These are phyloP conservation scores for Mortierella polycephala DNA, from an alignment of 371 early-diverging fungal species.

Conservation along the genomic window DNA sequence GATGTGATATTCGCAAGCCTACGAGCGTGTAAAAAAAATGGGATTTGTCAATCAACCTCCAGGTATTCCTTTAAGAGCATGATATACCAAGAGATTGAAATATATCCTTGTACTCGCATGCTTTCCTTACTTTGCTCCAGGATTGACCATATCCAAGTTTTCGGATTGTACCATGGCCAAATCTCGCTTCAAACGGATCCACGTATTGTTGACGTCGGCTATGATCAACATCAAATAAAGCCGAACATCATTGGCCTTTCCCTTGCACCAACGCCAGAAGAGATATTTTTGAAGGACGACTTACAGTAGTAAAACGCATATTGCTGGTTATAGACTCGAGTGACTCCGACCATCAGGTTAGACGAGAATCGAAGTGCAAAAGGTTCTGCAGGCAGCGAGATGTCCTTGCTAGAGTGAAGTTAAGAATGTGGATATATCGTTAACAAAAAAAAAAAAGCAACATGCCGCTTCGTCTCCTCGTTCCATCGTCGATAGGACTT, in stretches of 20 bases:
- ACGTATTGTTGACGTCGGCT: slow-evolving; percentile 52
- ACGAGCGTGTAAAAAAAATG: not conserved
- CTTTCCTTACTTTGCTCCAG: slow-evolving; percentile 28
- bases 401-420: slow-evolving; percentile 42
- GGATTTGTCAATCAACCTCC: not conserved
- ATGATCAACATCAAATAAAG: not conserved
- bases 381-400: slow-evolving; percentile 61
- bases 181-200: slow-evolving; percentile 42
- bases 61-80: not conserved
- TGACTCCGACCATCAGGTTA: slow-evolving; percentile 64
- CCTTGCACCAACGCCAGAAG: too few relatives aligned
- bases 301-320: slow-evolving; percentile 55
- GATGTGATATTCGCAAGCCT: slow-evolving; percentile 34
- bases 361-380: slow-evolving; percentile 65
- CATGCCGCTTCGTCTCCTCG: not conserved
- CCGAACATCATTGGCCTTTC: too few relatives aligned
- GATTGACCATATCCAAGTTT: slow-evolving; percentile 28
- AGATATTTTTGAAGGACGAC: not conserved
- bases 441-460: not conserved
- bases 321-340: slow-evolving; percentile 62
- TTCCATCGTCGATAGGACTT: not conserved
- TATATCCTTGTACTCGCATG: not conserved
- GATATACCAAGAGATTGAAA: not conserved
- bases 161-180: slow-evolving; percentile 27
- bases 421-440: too few relatives aligned